Conservation (phyloP, 2,329 filamentous ascomycete species). For the Penicillium sp. region DNA sequence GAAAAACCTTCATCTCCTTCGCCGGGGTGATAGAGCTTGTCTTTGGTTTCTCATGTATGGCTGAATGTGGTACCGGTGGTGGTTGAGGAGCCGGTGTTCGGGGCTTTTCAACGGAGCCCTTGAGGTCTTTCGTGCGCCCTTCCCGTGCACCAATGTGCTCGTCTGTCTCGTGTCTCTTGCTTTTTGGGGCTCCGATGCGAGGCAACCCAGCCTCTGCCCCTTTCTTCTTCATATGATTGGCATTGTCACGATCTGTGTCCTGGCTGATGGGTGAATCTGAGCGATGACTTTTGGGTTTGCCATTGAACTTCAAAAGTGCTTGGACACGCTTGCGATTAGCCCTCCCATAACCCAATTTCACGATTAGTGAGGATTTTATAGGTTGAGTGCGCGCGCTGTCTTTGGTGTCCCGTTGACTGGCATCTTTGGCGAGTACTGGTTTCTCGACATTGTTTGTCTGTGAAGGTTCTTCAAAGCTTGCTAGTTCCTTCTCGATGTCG, state of each 20-base stretch:
- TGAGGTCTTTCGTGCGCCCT: conserved; percentile 40
- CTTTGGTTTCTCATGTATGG: conserved; percentile 28
- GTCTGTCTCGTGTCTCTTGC: conserved; percentile 26
- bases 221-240: conserved; percentile 18
- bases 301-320: conserved; percentile 46
- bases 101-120: conserved; percentile 37
- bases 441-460: neutral
- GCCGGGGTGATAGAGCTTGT: conserved; percentile 43
- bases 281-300: conserved; percentile 35
- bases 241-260: conserved; percentile 25
- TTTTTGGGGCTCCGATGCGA: conserved; percentile 18
- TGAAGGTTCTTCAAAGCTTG: conserved; percentile 42
- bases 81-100: conserved; percentile 37
- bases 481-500: conserved; percentile 57
- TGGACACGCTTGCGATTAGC: conserved; percentile 52
- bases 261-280: conserved; percentile 27
- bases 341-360: conserved; percentile 56
- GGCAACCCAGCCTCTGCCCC: conserved; percentile 13
- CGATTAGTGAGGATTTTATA: conserved; percentile 40
- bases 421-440: conserved; percentile 10
- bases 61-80: conserved; percentile 36
- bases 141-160: conserved; percentile 27
- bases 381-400: conserved; percentile 3
- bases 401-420: conserved; percentile 8
- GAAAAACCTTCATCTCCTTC: conserved; percentile 45